Conservation (phyloP, 139 green algal species). For the Auxenochlorella pyrenoidosa region DNA sequence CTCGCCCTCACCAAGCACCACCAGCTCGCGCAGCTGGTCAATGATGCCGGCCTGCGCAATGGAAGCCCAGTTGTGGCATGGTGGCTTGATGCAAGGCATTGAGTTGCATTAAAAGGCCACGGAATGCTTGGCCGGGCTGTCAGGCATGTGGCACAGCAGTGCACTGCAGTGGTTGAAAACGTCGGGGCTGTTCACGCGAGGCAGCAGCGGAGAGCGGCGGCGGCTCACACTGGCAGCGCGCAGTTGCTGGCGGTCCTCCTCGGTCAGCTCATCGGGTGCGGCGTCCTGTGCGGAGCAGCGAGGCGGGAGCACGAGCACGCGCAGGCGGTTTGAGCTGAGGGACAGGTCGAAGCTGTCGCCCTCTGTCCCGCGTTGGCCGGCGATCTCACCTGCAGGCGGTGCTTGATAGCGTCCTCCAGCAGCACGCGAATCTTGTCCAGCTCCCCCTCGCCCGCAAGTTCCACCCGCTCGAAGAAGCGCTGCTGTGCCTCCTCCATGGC, state of each 20-base stretch:
- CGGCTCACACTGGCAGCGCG: neutral
- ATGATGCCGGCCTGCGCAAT: neutral
- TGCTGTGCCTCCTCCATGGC: neutral
- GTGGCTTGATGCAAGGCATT: too few species aligned
- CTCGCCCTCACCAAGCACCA: neutral
- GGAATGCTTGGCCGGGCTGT: neutral
- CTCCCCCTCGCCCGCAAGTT: constrained; percentile 11
- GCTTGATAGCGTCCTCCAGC: constrained; percentile 6
- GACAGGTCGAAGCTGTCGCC: neutral
- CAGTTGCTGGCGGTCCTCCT: neutral
- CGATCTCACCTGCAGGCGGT: constrained; percentile 13
- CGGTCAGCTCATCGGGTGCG: neutral
- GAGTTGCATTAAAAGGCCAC: too few species aligned
- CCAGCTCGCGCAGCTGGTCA: constrained; percentile 18
- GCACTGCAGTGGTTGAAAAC: neutral
- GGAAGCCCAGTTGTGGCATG: neutral
- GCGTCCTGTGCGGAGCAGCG: neutral
- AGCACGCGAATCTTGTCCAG: constrained; percentile 15
- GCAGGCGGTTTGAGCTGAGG: too few species aligned
- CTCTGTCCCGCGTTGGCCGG: neutral
- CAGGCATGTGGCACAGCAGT: too few species aligned
- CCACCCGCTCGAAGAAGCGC: constrained; percentile 14
- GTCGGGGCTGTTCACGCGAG: neutral
- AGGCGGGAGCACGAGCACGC: too few species aligned
- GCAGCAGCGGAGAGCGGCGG: neutral